Base-by-base conservation (phyloP, 2,329 filamentous ascomycete species). In the Ceratocystis diversiconidia region DNA sequence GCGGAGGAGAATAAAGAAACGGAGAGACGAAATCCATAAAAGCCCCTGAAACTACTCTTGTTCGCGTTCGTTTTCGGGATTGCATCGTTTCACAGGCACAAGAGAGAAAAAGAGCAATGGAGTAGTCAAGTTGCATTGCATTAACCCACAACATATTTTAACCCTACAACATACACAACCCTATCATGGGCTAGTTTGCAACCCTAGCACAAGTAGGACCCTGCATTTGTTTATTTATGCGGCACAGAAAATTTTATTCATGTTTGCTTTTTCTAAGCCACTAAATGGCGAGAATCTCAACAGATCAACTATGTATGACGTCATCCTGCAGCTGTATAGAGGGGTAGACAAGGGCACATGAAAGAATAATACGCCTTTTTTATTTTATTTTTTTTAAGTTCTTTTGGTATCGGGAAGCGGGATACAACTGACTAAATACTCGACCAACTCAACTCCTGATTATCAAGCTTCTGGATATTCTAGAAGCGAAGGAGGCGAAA, bases 31-130 rank as follows among this genome's bases (percentile, higher is more conserved):
- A 52, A 25, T 52, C 6, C 48, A 41, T 15, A 15, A 15, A 57
- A n/a, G 4, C 28, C 28, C 28, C 52, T n/a, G 52, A n/a, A 57
- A n/a, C 5, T 41, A 17, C 48, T 66, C 65, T 63, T 66, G 65
- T 64, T 66, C 65, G 65, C 32, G 55, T 55, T 66, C 65, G 65
- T 66, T 66, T 66, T 66, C 65, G 65, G 65, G 48, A 57, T 30
- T 41, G 22, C 52, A 57, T 25, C 17, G 25, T 57, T 41, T 41
- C 36, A 41, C 36, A 2, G 12, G 25, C 32, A 17, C 12, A 15
- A 25, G 12, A 30, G 19, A 10, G 22, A 25, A 28, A 3, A 25
- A 41, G 10, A 15, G 36, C 36, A 41, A 41, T 15, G 36, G 36
- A 41, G 36, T 15, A 15, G 36, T 41, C 36, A 12, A 36, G 32